Conservation (phyloP, 2,329 filamentous ascomycete species). For the Ascochyta lentis region DNA sequence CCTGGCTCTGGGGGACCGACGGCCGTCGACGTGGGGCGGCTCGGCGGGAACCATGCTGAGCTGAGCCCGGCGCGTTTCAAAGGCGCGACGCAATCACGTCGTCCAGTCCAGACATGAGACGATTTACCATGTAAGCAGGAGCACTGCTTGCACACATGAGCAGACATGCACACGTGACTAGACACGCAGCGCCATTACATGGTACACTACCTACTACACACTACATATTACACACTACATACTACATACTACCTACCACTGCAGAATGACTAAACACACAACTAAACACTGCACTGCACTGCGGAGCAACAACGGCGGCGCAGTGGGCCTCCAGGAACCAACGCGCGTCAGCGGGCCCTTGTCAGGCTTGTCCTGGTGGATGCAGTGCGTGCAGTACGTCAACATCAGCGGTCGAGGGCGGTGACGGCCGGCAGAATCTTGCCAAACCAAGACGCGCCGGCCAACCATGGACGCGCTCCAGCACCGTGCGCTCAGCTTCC, state of each 20-base stretch:
- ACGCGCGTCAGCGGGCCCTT: conserved; percentile 12
- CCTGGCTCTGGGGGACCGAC: conserved; percentile 7
- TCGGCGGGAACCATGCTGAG: conserved; percentile 3
- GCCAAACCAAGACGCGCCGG: neutral
- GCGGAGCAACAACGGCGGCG: too few species aligned
- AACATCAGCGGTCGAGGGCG: conserved; percentile 7
- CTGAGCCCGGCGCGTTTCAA: conserved; percentile 5
- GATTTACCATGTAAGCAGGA: too few species aligned
- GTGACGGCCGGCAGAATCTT: conserved; percentile 12
- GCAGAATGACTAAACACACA: too few species aligned
- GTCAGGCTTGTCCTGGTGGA: neutral
- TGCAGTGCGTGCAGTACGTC: neutral
- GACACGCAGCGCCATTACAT: too few species aligned
- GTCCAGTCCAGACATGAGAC: too few species aligned
- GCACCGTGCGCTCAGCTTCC: neutral
- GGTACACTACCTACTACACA: too few species aligned
- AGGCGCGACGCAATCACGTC: neutral
- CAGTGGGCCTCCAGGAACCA: neutral
- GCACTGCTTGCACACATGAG: too few species aligned
- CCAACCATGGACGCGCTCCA: conserved; percentile 12
- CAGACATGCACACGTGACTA: too few species aligned
- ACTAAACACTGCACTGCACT: too few species aligned
- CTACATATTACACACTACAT: too few species aligned
- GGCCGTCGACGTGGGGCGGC: conserved; percentile 2
- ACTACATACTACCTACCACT: too few species aligned